phyloP scores from a whole-genome alignment of 2,329 filamentous ascomycete species.

The Aspergillus ustus region DNA sequence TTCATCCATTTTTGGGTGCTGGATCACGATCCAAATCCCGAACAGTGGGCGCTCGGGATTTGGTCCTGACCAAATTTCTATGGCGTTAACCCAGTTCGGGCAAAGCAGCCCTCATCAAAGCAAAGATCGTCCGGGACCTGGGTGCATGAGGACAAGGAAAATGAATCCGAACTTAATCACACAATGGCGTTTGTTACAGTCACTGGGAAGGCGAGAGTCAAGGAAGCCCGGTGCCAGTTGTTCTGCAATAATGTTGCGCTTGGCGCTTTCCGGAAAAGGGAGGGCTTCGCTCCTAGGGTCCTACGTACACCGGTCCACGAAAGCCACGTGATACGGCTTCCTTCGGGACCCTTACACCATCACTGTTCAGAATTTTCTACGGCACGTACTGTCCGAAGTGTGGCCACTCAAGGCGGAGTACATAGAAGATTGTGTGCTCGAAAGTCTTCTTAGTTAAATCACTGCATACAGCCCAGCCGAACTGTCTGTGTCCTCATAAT shows the following conservation, averaged over 20 bases:
- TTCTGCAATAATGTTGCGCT: neutral
- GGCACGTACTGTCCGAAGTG: neutral
- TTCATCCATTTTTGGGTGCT: conserved; percentile 30
- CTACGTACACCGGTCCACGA: no score
- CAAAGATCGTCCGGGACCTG: neutral
- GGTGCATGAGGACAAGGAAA: neutral
- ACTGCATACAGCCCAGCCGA: neutral
- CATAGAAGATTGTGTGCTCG: neutral
- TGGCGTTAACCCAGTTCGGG: conserved; percentile 16
- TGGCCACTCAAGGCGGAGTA: neutral
- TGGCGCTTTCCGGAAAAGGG: neutral
- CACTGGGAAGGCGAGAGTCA: no score
- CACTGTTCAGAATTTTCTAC: neutral
- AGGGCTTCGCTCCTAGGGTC: neutral
- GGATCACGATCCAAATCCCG: conserved; percentile 40
- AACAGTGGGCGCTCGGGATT: conserved; percentile 37
- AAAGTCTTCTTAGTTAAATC: neutral
- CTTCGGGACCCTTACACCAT: neutral
- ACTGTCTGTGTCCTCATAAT: neutral
- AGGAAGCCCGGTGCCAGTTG: no score
- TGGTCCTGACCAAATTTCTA: conserved; percentile 24
- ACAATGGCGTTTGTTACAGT: neutral
- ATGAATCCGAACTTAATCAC: neutral
- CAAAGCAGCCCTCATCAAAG: conserved; percentile 1
- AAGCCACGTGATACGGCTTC: neutral